phyloP scores from a whole-genome alignment of 176 grass and related monocot genomes.

The Eragrostis nindensis region DNA sequence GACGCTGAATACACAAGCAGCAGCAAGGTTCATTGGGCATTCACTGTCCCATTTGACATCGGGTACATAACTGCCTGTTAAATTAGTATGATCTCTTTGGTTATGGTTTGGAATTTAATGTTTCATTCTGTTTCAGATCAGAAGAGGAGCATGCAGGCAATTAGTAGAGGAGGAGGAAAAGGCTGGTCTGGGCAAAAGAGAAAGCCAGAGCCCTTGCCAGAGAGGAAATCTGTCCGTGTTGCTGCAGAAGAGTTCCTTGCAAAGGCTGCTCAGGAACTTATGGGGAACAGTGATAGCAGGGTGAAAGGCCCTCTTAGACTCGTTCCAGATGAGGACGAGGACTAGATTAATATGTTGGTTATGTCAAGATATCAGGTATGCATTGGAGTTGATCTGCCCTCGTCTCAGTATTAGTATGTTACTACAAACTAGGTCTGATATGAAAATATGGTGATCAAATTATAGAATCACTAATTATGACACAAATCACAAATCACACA shows the following conservation, averaged over 20 bases:
- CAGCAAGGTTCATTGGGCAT: slow-evolving; percentile 81
- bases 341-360: slow-evolving; percentile 45
- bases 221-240: slow-evolving; percentile 64
- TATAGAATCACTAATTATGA: neutral
- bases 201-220: slow-evolving; percentile 51
- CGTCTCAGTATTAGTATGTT: neutral
- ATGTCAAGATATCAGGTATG: slow-evolving; percentile 39
- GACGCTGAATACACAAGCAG: slow-evolving; percentile 77
- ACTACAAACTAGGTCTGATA: slow-evolving; percentile 11
- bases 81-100: slow-evolving; percentile 1
- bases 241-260: slow-evolving; percentile 87
- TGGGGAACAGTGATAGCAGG: slow-evolving; percentile 44
- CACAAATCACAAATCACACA: neutral
- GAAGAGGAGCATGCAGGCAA: slow-evolving; percentile 68
- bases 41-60: slow-evolving; percentile 73
- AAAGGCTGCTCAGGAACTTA: slow-evolving; percentile 84
- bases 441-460: neutral
- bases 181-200: slow-evolving; percentile 74
- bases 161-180: slow-evolving; percentile 62
- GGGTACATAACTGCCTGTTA: slow-evolving; percentile 46
- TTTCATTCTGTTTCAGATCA: slow-evolving; percentile 69
- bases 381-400: slow-evolving; percentile 19
- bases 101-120: slow-evolving; percentile 27
- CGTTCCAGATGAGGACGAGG: slow-evolving; percentile 63
- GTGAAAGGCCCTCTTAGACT: slow-evolving; percentile 73